Base-by-base conservation (phyloP, 441 rosid genomes). In the Viola pubescens region DNA sequence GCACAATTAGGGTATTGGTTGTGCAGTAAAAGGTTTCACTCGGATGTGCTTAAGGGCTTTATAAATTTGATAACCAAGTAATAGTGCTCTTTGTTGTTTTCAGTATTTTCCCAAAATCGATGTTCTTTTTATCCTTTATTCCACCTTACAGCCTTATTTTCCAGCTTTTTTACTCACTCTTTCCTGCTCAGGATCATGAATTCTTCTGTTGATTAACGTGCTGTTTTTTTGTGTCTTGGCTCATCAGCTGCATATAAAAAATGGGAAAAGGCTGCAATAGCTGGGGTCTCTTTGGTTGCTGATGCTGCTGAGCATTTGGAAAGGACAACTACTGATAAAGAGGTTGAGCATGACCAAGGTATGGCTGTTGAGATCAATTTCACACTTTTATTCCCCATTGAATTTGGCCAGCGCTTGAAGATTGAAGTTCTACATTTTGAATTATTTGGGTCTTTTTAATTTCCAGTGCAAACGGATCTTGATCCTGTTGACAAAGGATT, bases 301-400 rank as follows among this genome's bases (percentile, higher is more conserved):
- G 97, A 90, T 74, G 99, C 99, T 75, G 99, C 99, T 63, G 97
- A 86, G 73, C 99, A 90, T 77, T 74, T 94, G 74, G 97, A 94
- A 75, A 82, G 81, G 68, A 63, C 81, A n/a, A 70, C 77, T 47
- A 70, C 64, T 61, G 78, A 77, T 65, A 78, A 79, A 59, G 88
- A 81, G 65, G 61, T 64, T 64, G 79, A 83, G 69, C 63, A 54
- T 73, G 81, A 73, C 43, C 77, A 73, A 68, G 77, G 76, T 75
- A 60, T 59, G 43, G 50, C 72, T 43, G 75, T 76, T 79, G 59
- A 67, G 58, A 26, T 65, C 64, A 41, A 65, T 61, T 61, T 45
- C 60, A 50, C 56, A 51, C 65, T 66, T 56, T 52, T 46, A 39
- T 59, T 69, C 37, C 42, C 64, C 16, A 65, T 56, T 62, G 67